These are phyloP conservation scores for Beauveria brongniartii DNA, from an alignment of 2,329 filamentous ascomycete species.

Conservation along the genomic window DNA sequence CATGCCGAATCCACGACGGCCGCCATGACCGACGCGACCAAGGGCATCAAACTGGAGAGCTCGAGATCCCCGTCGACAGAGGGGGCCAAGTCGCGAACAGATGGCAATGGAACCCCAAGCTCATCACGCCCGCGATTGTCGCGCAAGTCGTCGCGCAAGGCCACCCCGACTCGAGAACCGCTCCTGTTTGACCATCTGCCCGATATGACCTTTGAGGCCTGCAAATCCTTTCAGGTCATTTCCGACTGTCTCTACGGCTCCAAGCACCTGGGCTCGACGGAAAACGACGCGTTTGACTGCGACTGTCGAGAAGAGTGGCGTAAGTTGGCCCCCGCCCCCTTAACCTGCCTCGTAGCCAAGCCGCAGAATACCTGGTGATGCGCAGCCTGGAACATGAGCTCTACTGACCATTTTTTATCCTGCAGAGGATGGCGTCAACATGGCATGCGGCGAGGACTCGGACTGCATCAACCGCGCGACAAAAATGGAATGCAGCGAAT, in stretches of 20 bases:
- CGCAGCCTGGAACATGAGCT: conserved; percentile 14
- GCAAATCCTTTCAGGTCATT: conserved; percentile 70
- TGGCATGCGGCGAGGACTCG: conserved; percentile 89
- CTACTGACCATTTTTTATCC: conserved; percentile 12
- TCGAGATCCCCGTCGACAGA: conserved; percentile 18
- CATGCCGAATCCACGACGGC: neutral
- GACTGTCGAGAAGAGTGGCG: conserved; percentile 93
- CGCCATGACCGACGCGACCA: neutral
- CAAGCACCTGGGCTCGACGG: conserved; percentile 83
- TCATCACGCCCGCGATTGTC: conserved; percentile 59
- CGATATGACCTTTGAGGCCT: conserved; percentile 71
- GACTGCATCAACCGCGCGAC: conserved; percentile 98
- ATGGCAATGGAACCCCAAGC: conserved; percentile 37
- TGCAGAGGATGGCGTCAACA: conserved; percentile 57
- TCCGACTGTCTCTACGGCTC: conserved; percentile 83
- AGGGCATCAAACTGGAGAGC: conserved; percentile 3
- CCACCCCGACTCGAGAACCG: conserved; percentile 48
- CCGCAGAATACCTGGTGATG: neutral
- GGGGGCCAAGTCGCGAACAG: conserved; percentile 37
- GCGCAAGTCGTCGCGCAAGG: conserved; percentile 66
- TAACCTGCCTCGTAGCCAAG: neutral
- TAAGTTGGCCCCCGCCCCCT: conserved; percentile 43
- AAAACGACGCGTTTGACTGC: conserved; percentile 85
- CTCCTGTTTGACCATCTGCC: conserved; percentile 66
- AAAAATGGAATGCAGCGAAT: conserved; percentile 87